Conservation (phyloP, 495 filamentous ascomycete genomes). For the Parmelia sp. region DNA sequence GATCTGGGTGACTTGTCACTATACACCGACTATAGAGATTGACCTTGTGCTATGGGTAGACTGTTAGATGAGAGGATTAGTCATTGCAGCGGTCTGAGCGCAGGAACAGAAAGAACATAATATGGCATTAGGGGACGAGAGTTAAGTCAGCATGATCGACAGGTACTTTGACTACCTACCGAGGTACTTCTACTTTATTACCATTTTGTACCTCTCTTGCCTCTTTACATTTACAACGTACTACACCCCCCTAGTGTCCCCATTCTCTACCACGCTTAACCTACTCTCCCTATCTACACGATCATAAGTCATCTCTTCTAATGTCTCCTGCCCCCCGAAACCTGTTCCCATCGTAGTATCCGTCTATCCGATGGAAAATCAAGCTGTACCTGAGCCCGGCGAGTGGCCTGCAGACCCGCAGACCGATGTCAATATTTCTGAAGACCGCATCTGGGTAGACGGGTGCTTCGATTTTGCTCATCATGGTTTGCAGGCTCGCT, state of each 20-base stretch:
- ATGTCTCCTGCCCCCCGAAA: neutral
- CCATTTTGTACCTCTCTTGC: no score
- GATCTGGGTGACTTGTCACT: neutral
- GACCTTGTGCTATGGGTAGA: neutral
- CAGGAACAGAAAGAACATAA: neutral
- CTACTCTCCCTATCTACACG: no score
- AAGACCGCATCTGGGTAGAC: slow-evolving; percentile 90
- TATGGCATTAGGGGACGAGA: neutral
- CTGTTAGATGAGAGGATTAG: neutral
- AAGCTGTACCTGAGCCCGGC: slow-evolving; percentile 35
- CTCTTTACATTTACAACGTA: no score
- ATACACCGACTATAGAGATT: neutral
- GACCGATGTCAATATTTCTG: slow-evolving; percentile 50
- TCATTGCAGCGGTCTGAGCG: neutral
- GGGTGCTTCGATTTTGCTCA: slow-evolving; percentile 99
- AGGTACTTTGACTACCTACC: neutral
- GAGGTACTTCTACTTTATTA: no score
- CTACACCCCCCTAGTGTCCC: no score
- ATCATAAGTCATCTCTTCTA: neutral
- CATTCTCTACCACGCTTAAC: no score
- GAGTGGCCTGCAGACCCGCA: slow-evolving; percentile 64
- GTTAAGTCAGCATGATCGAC: slow-evolving; percentile 8
- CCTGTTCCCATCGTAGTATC: neutral
- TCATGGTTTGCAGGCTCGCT: slow-evolving; percentile 56
- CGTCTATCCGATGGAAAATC: neutral